phyloP scores from a whole-genome alignment of 257 asterid genomes.

The Rubia yunnanensis region DNA sequence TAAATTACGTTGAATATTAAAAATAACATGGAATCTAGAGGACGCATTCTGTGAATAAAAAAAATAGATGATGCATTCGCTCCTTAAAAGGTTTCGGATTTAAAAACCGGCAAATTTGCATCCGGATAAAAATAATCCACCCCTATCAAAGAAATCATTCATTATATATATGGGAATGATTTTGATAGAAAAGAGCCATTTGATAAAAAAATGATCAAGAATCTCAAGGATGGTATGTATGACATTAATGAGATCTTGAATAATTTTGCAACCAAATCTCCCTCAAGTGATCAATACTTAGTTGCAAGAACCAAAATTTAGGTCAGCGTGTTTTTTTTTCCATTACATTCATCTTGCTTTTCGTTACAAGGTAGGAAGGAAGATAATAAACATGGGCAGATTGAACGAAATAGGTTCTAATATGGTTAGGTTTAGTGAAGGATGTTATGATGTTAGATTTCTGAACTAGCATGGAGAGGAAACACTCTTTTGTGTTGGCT shows the following conservation, averaged over 20 bases:
- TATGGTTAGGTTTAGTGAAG: background rate
- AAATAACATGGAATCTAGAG: too few relatives aligned
- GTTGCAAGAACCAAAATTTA: background rate
- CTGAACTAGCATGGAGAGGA: background rate
- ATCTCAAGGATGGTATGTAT: conserved; percentile 14
- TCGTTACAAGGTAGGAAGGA: background rate
- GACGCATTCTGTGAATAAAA: too few relatives aligned
- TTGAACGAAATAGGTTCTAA: conserved; percentile 4
- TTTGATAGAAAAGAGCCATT: conserved; percentile 2
- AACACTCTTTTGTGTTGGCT: conserved; percentile 14
- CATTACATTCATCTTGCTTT: conserved; percentile 8
- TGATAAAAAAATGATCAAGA: conserved; percentile 13
- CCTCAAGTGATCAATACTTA: background rate
- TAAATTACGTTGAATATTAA: too few relatives aligned
- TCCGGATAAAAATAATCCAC: too few relatives aligned
- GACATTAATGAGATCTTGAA: conserved; percentile 18
- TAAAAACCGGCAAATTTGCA: too few relatives aligned
- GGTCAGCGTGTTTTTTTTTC: conserved; percentile 7
- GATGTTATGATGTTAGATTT: background rate
- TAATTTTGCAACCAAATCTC: conserved; percentile 14
- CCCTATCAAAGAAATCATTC: too few relatives aligned
- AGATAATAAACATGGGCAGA: background rate
- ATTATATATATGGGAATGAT: too few relatives aligned
- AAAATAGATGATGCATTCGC: too few relatives aligned
- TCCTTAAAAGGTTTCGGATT: too few relatives aligned